Evolutionary conservation across 495 filamentous ascomycete species (phyloP).

Genomic region (Penicillium angulare): DNA sequence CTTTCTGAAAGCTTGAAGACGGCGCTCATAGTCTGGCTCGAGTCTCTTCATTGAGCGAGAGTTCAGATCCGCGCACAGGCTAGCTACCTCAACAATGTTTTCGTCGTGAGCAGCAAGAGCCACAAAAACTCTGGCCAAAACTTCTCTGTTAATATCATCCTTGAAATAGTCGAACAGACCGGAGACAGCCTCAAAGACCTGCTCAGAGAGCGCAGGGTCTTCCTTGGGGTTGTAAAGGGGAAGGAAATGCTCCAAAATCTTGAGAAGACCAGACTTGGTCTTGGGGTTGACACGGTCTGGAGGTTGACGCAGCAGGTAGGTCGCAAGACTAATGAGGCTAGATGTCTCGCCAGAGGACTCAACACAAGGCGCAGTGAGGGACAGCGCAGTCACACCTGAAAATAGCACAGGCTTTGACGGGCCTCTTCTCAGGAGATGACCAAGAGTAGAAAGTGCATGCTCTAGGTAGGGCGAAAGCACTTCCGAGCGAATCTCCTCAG

Average conservation of each 20-base stretch:
- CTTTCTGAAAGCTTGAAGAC: constrained; percentile 70
- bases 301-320: constrained; percentile 82
- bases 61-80: constrained; percentile 77
- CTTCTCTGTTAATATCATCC: constrained; percentile 68
- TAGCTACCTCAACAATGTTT: constrained; percentile 60
- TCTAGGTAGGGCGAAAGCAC: constrained; percentile 72
- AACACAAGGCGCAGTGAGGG: constrained; percentile 71
- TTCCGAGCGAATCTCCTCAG: constrained; percentile 52
- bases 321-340: constrained; percentile 70
- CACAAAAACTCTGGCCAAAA: constrained; percentile 67
- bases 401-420: constrained; percentile 69
- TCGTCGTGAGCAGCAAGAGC: constrained; percentile 64
- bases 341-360: constrained; percentile 64
- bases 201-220: constrained; percentile 40
- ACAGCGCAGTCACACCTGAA: constrained; percentile 73
- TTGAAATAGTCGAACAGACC: constrained; percentile 85
- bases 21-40: constrained; percentile 81
- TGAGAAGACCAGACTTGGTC: constrained; percentile 76
- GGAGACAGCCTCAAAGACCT: constrained; percentile 61
- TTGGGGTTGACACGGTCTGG: constrained; percentile 74
- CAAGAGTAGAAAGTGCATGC: constrained; percentile 62
- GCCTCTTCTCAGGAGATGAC: constrained; percentile 69
- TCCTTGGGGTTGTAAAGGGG: constrained; percentile 57
- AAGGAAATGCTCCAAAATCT: constrained; percentile 72
- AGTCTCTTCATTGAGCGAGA: constrained; percentile 65